Conservation (phyloP, 2,329 filamentous ascomycete species). For the Colletotrichum siamense region DNA sequence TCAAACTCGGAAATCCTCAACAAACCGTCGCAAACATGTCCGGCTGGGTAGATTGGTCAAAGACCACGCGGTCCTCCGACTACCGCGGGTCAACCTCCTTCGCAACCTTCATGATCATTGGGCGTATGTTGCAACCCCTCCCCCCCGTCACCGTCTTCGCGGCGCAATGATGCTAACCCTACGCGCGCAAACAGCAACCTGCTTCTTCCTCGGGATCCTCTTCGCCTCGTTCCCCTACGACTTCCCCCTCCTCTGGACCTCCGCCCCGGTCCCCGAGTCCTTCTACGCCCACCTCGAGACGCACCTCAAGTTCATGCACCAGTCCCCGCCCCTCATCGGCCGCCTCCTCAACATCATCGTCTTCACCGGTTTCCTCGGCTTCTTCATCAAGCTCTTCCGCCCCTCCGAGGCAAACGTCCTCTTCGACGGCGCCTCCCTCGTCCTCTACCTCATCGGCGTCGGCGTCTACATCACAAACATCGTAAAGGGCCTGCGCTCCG, state of each 20-base stretch:
- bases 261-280: slow-evolving; percentile 63
- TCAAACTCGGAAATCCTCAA: not conserved
- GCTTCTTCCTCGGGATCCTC: slow-evolving; percentile 97
- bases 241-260: slow-evolving; percentile 85
- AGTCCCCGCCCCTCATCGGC: slow-evolving; percentile 87
- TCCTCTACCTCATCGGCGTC: slow-evolving; percentile 84
- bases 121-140: slow-evolving; percentile 67
- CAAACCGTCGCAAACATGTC: slow-evolving; percentile 3
- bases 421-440: slow-evolving; percentile 84
- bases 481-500: slow-evolving; percentile 88
- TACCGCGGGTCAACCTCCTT: slow-evolving; percentile 75
- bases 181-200: slow-evolving; percentile 67
- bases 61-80: slow-evolving; percentile 62
- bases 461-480: slow-evolving; percentile 97
- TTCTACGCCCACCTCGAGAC: slow-evolving; percentile 88
- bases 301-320: slow-evolving; percentile 90
- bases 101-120: slow-evolving; percentile 95
- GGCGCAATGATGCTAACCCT: not conserved
- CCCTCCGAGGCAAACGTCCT: slow-evolving; percentile 94
- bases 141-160: not conserved
- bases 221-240: slow-evolving; percentile 98
- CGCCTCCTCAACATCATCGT: slow-evolving; percentile 96
- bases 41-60: slow-evolving; percentile 54
- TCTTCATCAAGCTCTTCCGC: slow-evolving; percentile 93
- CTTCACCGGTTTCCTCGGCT: slow-evolving; percentile 83